phyloP scores from a whole-genome alignment of 2,329 filamentous ascomycete species.

The Fusarium robinianum region DNA sequence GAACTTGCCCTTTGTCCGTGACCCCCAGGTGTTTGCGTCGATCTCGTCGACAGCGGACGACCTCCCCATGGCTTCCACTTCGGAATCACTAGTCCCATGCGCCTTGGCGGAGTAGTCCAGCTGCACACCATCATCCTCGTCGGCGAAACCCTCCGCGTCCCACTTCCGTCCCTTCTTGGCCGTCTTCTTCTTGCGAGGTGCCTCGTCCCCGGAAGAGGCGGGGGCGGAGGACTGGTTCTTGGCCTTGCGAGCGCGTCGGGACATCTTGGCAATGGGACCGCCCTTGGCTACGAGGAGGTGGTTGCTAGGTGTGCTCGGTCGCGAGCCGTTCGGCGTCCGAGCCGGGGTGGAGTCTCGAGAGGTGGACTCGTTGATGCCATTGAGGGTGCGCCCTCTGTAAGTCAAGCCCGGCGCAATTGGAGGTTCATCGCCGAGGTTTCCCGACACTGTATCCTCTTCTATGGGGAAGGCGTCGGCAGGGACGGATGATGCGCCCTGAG shows the following conservation, averaged over 20 bases:
- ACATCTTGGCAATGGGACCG: slow-evolving; percentile 77
- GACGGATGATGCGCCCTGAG: slow-evolving; percentile 35
- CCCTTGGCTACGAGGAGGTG: slow-evolving; percentile 72
- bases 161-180: slow-evolving; percentile 94
- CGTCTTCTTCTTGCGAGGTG: slow-evolving; percentile 60
- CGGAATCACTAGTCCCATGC: slow-evolving; percentile 58
- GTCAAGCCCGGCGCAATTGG: slow-evolving; percentile 46
- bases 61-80: slow-evolving; percentile 54
- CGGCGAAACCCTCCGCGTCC: slow-evolving; percentile 86
- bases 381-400: slow-evolving; percentile 45
- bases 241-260: slow-evolving; percentile 74
- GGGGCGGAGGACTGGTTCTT: slow-evolving; percentile 68
- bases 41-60: slow-evolving; percentile 72
- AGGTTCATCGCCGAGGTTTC: slow-evolving; percentile 31
- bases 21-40: slow-evolving; percentile 81
- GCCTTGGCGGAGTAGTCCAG: slow-evolving; percentile 84
- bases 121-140: slow-evolving; percentile 77
- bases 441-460: slow-evolving; percentile 43
- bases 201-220: slow-evolving; percentile 84
- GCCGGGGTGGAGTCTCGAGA: slow-evolving; percentile 73
- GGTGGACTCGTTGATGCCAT: slow-evolving; percentile 44
- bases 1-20: slow-evolving; percentile 86
- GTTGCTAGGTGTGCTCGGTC: slow-evolving; percentile 73
- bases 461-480: slow-evolving; percentile 38
- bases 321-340: slow-evolving; percentile 73